Base-by-base conservation (phyloP, 2,329 filamentous ascomycete genomes). In the Exophiala mesophila region DNA sequence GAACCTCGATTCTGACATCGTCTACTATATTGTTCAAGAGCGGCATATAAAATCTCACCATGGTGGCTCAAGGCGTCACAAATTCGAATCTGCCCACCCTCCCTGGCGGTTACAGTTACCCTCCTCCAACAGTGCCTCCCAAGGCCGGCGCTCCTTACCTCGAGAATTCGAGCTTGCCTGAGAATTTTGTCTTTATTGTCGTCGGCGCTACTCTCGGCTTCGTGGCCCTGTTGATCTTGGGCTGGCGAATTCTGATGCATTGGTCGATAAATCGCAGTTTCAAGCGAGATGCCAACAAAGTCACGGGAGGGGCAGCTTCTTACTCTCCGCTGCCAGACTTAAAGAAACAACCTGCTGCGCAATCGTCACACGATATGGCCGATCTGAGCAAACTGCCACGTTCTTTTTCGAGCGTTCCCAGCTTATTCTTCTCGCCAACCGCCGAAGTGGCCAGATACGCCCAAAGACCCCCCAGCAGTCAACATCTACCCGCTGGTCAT, bases 131-230 rank as follows among this genome's bases (percentile, higher is more conserved):
- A 18, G 82, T 97, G 2, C 92, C 92, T 5, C 85, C 88, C 18
- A 95, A 86, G 3, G 74, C 77, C 28, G 78, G 83, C 58, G 92
- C 92, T 4, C 88, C 90, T 12, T 98, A 87, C 62, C 95, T 97
- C 87, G 83, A 89, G 59, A 81, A 83, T 57, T 94, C 88, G 1
- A 82, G 68, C 39, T 73, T 89, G 8, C 92, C 92, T 2, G 85
- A 97, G 58, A 92, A 92, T 41, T 96, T 90, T 3, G 84, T 98
- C 45, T 98, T 98, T 69, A 98, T 98, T 57, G 84, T 82, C 16
- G 92, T 97, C 1, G 92, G 92, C 33, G 85, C 88, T 18, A 83
- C 88, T 19, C 77, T 98, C 5, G 92, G 87, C 12, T 83, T 88
- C 53, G 78, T 96, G 51, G 87, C 81, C 8, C 70, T 88, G 6